These are phyloP conservation scores for Erythrophleum fordii DNA, from an alignment of 306 rosid genomes.

Conservation along the genomic window DNA sequence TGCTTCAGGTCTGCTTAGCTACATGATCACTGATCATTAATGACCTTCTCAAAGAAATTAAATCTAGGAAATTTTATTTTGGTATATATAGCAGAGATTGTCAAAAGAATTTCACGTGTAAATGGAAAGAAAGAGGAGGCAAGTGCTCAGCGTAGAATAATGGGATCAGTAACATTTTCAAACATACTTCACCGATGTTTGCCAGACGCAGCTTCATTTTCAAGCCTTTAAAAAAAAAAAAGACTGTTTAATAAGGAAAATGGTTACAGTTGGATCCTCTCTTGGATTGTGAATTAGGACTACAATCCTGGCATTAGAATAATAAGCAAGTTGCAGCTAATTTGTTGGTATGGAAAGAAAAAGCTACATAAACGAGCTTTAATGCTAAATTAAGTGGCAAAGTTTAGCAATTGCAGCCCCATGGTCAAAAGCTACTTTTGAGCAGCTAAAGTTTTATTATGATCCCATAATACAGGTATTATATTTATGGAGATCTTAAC, in stretches of 20 bases:
- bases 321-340: slow-evolving; percentile 30
- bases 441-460: too few relatives aligned
- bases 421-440: background rate
- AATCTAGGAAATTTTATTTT: background rate
- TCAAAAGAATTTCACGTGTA: background rate
- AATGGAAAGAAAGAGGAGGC: background rate
- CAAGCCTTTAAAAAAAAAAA: background rate
- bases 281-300: background rate
- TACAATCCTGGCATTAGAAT: too few relatives aligned
- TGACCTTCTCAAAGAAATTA: background rate
- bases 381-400: slow-evolving; percentile 4
- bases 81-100: background rate
- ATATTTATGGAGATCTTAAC: too few relatives aligned
- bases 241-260: background rate
- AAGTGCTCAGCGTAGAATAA: background rate
- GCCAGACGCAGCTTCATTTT: background rate
- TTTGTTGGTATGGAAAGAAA: slow-evolving; percentile 37
- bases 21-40: background rate
- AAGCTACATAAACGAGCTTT: background rate
- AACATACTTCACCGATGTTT: background rate
- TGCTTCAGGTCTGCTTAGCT: background rate
- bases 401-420: background rate
- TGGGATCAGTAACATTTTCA: background rate
- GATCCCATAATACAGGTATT: too few relatives aligned
- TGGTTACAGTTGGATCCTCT: background rate